A percentile compares a stretch with the other conserved stretches of the same genome.
Conservation (phyloP, 257 asterid species). For the Misopates orontium region DNA sequence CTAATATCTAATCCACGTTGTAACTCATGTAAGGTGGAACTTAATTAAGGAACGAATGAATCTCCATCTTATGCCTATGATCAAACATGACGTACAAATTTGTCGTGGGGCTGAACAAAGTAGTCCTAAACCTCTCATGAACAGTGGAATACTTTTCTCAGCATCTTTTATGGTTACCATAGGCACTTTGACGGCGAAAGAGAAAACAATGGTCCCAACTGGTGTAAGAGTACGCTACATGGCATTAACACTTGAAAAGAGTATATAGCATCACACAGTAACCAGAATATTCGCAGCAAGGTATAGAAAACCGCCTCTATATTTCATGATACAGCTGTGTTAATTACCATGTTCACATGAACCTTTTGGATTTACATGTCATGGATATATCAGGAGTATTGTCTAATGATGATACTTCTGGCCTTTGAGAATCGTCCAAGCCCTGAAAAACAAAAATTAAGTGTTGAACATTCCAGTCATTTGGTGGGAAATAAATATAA, state of each 20-base stretch:
- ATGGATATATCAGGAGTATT: background rate
- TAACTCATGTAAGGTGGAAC: background rate
- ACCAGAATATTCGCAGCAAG: background rate
- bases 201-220: background rate
- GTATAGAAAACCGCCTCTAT: background rate
- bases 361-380: background rate
- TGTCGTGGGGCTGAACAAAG: too few species aligned
- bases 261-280: background rate
- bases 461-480: background rate
- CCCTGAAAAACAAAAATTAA: constrained; percentile 42
- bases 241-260: background rate
- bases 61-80: background rate
- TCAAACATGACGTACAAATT: too few species aligned
- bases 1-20: too few species aligned
- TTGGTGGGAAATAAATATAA: background rate
- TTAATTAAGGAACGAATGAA: background rate
- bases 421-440: constrained; percentile 94
- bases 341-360: background rate
- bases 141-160: background rate
- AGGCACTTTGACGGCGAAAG: too few species aligned
- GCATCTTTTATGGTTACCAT: too few species aligned
- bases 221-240: background rate
- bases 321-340: background rate
- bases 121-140: background rate
- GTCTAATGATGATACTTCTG: constrained; percentile 86